These are phyloP conservation scores for Phialocephala subalpina DNA, from an alignment of 2,329 filamentous ascomycete species.

Conservation along the genomic window DNA sequence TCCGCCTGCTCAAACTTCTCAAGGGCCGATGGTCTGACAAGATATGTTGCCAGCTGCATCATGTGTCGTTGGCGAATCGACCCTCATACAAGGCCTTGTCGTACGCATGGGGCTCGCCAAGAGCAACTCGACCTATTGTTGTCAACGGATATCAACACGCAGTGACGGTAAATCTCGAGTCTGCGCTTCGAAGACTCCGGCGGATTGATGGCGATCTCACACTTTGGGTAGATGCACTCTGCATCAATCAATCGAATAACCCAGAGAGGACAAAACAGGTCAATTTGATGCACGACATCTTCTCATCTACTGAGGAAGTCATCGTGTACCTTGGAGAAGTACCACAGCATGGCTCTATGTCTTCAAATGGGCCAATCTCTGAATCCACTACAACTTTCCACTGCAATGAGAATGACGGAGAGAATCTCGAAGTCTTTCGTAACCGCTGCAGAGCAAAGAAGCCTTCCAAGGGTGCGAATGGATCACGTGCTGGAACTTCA, in stretches of 20 bases:
- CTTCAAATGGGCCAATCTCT: neutral
- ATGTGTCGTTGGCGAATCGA: neutral
- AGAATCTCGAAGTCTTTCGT: neutral
- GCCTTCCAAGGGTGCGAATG: neutral
- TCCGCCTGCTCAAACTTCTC: constrained; percentile 9
- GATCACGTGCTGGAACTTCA: too few relatives aligned
- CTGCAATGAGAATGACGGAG: constrained; percentile 2
- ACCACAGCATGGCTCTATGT: neutral
- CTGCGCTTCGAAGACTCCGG: constrained; percentile 20
- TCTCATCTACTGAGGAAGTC: constrained; percentile 5
- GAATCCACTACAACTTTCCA: neutral
- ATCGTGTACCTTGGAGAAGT: constrained; percentile 23
- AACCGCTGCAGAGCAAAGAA: neutral
- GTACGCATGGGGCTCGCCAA: constrained; percentile 20
- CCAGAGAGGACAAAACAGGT: constrained; percentile 19
- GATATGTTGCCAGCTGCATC: constrained; percentile 2
- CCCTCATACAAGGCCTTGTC: constrained; percentile 24
- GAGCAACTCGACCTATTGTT: constrained; percentile 11
- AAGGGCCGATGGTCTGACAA: neutral
- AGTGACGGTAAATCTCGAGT: constrained; percentile 21
- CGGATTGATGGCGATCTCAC: neutral
- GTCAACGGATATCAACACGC: neutral
- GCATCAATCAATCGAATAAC: constrained; percentile 24
- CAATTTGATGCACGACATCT: constrained; percentile 24
- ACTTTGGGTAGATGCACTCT: constrained; percentile 16